Evolutionary conservation across 345 rosid genomes (phyloP).

Genomic region (Aurinia saxatilis): DNA sequence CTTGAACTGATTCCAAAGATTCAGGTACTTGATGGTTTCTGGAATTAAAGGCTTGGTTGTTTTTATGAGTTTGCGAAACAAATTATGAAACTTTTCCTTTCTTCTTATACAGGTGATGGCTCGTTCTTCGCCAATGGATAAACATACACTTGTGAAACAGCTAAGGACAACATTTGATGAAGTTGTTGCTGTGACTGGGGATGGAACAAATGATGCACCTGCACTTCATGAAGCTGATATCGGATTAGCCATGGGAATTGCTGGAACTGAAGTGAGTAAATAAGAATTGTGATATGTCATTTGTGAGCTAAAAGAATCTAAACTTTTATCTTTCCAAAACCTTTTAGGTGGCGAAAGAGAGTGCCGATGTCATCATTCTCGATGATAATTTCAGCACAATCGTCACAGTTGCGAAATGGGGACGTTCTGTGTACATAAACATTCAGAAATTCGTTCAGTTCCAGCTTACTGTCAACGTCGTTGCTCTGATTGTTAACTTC

Average conservation of each 20-base stretch:
- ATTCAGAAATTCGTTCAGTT: constrained; percentile 96
- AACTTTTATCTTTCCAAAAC: neutral
- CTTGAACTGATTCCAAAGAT: constrained; percentile 71
- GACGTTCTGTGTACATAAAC: constrained; percentile 86
- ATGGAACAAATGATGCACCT: constrained; percentile 97
- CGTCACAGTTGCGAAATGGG: constrained; percentile 95
- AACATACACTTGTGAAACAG: constrained; percentile 80
- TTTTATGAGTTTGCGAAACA: neutral
- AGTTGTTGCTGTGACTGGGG: constrained; percentile 94
- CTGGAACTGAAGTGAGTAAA: constrained; percentile 80
- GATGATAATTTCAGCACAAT: constrained; percentile 95
- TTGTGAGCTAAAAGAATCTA: neutral
- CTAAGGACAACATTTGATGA: constrained; percentile 72
- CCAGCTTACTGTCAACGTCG: constrained; percentile 86
- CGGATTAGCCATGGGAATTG: constrained; percentile 97
- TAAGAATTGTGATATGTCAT: neutral
- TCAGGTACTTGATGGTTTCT: constrained; percentile 44
- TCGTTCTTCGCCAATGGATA: constrained; percentile 92
- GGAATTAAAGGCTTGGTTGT: neutral
- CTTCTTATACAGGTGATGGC: constrained; percentile 72
- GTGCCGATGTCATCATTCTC: constrained; percentile 89
- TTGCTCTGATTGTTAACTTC: constrained; percentile 79
- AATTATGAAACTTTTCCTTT: neutral
- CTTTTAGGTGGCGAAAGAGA: constrained; percentile 92
- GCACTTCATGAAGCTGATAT: constrained; percentile 97